Evolutionary conservation across 176 grass and related monocot genomes (phyloP), one percentile per base, ranked within the genome.

Genomic region (Urochloa ruziziensis): DNA sequence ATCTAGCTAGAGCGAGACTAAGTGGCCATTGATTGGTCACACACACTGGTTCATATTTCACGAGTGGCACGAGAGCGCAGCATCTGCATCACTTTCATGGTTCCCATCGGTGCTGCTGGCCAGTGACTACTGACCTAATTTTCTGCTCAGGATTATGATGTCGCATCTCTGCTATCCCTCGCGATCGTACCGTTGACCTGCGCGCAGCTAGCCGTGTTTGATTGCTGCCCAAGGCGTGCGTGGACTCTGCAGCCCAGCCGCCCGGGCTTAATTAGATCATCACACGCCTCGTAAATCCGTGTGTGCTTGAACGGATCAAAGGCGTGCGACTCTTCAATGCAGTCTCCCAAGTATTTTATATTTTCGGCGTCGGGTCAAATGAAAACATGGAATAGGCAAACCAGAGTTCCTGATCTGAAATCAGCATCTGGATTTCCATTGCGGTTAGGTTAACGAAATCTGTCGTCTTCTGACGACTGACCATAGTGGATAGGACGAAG

Each of bases 201-300:
- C 54, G 33, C 71, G 78, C 64, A 42, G 78, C 34, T 36, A 64
- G 64, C 64, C 78, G 82, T 9, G 40, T 24, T 82, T 47, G 83
- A 86, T 89, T 82, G 63, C 23, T 63, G 71, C 10, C 54, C 63
- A 77, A 86, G 88, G 62, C 83, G 78, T 89, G 62, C 83, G 78
- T 89, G 62, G 77, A 82, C 54, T 53, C 42, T 71, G 19, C n/a
- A n/a, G n/a, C n/a, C n/a, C n/a, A 7, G 16, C 10, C 35, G 43
- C 43, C 30, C 49, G 21, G 1, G 3, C 7, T 49, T 32, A 18
- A 18, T 16, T 8, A 13, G 18, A 28, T 51, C 28, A 61, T 61
- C 66, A 18, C 16, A 6, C 10, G 56, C 34, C 10, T 14, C 24
- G 4, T 51, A 72, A 60, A 77, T 40, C 18, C 18, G 5, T 12